Base-by-base conservation (phyloP, 257 asterid species). In the Fraxinus cuspidata region DNA sequence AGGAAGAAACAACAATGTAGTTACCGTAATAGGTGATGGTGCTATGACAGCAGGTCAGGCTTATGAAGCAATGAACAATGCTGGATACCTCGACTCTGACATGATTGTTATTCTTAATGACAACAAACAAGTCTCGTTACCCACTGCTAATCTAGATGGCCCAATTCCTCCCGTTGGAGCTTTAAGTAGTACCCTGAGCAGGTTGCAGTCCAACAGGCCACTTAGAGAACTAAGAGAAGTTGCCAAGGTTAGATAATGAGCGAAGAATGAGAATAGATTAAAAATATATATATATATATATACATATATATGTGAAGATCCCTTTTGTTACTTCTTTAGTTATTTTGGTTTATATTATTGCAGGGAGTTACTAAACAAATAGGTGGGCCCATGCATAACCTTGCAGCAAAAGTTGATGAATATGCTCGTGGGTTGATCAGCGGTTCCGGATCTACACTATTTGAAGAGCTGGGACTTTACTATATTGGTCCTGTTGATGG, bases 31-130 rank as follows among this genome's bases (percentile, higher is more conserved):
- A 51, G 98, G 98, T 7, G 98, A 94, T 25, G 98, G 98, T 74
- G 96, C 98, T 10, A 94, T 94, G 98, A 94, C 97, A 28, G 97
- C 96, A 3, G 98, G 98, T 10, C 97, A 94, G 79, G 98, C 97
- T 1, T 94, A 94, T 77, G 98, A 94, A 84, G 98, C 98, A 31
- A 92, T 94, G 97, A 92, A 94, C 81, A 94, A 94, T 40, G 98
- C 97, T 11, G 98, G 98, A 35, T 94, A 92, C 87, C 85, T 94
- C 9, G 97, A 94, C 78, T 92, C 97, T 0, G 98, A 94, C 80
- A 94, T 94, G 97, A 94, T 94, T 73, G 98, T 94, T 68, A 91
- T 94, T 64, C 96, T 94, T 63, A 94, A 94, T 18, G 98, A 94
- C 88, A 92, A 94, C 89, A 92, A 93, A 79, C 98, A 94, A 90